phyloP scores from a whole-genome alignment of 441 rosid genomes.

The Breynia disticha region DNA sequence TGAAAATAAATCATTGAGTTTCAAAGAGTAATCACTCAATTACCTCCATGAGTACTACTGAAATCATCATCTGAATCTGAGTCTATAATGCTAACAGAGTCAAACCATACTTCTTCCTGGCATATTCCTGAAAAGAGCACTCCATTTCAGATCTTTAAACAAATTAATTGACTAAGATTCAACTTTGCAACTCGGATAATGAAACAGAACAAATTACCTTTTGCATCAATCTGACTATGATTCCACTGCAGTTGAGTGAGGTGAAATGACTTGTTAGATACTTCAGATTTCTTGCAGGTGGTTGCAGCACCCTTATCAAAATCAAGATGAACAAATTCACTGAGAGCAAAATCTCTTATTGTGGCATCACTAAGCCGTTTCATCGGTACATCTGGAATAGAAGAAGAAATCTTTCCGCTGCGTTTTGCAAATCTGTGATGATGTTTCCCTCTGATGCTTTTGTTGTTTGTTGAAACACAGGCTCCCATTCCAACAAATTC shows the following conservation, averaged over 20 bases:
- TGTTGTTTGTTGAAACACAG: conserved; percentile 49
- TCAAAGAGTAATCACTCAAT: conserved; percentile 3
- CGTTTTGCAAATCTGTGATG: conserved; percentile 28
- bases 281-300: conserved; percentile 57
- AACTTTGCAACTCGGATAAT: neutral
- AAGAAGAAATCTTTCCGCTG: conserved; percentile 42
- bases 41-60: conserved; percentile 51
- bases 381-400: conserved; percentile 39
- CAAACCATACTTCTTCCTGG: conserved; percentile 82
- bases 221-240: conserved; percentile 63
- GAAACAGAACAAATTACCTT: conserved; percentile 32
- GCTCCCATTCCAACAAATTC: conserved; percentile 56
- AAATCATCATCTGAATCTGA: conserved; percentile 82
- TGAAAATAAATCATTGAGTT: neutral
- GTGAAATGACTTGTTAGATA: conserved; percentile 54
- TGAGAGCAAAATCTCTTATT: conserved; percentile 44
- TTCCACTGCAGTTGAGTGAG: conserved; percentile 82
- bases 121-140: conserved; percentile 35
- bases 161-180: too few species aligned
- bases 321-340: conserved; percentile 56
- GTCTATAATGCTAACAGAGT: conserved; percentile 64
- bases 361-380: conserved; percentile 42
- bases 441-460: conserved; percentile 18
- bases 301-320: conserved; percentile 51
- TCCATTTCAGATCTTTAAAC: too few species aligned